These are phyloP conservation scores for Cystobasidium tubakii DNA, from an alignment of 768 basidiomycete species.

Conservation along the genomic window DNA sequence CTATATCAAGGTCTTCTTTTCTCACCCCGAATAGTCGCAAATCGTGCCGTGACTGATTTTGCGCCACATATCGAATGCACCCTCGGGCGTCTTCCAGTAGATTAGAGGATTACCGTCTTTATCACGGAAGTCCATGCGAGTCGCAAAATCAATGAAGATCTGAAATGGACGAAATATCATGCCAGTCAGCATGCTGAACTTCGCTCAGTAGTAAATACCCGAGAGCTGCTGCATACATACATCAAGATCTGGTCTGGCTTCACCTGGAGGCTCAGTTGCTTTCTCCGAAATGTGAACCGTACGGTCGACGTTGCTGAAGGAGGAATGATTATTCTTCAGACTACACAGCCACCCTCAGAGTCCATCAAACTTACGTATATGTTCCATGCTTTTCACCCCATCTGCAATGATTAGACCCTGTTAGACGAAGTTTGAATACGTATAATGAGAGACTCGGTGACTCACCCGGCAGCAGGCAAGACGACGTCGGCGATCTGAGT, in stretches of 20 bases:
- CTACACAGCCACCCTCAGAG: too few species aligned
- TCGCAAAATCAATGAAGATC: slow-evolving; percentile 43
- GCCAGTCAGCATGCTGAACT: too few species aligned
- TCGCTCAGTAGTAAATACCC: too few species aligned
- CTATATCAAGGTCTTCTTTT: slow-evolving; percentile 21
- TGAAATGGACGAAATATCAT: background rate
- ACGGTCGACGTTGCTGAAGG: slow-evolving; percentile 40
- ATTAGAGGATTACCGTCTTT: slow-evolving; percentile 41
- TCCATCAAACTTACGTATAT: slow-evolving; percentile 38
- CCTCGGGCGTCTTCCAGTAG: slow-evolving; percentile 32
- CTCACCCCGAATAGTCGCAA: slow-evolving; percentile 41
- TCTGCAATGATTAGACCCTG: slow-evolving; percentile 35
- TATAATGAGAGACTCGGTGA: background rate
- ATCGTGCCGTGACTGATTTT: slow-evolving; percentile 39
- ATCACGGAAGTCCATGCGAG: slow-evolving; percentile 43
- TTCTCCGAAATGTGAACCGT: slow-evolving; percentile 42
- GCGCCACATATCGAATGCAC: slow-evolving; percentile 42
- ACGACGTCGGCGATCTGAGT: slow-evolving; percentile 44
- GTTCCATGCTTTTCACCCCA: background rate
- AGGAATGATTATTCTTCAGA: too few species aligned
- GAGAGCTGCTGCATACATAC: background rate
- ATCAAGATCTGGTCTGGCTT: slow-evolving; percentile 40
- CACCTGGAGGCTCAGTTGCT: slow-evolving; percentile 43
- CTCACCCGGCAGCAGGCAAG: slow-evolving; percentile 42
- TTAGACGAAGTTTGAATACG: background rate